Evolutionary conservation across 495 filamentous ascomycete genomes (phyloP).

Genomic region (Talaromyces trachyspermus): DNA sequence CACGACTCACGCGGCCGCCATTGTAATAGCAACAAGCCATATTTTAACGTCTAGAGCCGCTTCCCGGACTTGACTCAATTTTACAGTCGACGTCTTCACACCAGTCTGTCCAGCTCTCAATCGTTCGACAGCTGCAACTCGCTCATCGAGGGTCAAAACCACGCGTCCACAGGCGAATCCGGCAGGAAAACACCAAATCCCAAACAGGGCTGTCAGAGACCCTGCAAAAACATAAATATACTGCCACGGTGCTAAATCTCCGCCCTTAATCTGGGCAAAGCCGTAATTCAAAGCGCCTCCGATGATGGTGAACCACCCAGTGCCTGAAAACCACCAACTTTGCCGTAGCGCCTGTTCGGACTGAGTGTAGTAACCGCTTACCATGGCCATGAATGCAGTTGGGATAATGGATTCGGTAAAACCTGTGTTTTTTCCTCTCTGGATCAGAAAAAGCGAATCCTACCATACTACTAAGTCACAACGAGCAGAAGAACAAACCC

Average conservation of each 20-base stretch:
- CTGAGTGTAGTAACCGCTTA: conserved; percentile 61
- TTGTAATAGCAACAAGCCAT: conserved; percentile 50
- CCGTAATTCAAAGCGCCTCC: conserved; percentile 62
- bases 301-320: conserved; percentile 60
- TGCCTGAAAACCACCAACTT: conserved; percentile 62
- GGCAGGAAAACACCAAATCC: conserved; percentile 52
- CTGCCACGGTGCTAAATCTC: conserved; percentile 53
- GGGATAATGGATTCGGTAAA: conserved; percentile 62
- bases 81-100: conserved; percentile 45
- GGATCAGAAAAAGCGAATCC: conserved; percentile 1
- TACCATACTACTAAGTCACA: background rate
- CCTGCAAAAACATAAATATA: conserved; percentile 64
- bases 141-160: conserved; percentile 46
- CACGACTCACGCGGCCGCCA: conserved; percentile 42
- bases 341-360: conserved; percentile 59
- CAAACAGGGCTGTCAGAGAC: conserved; percentile 55
- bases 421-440: conserved; percentile 26
- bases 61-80: conserved; percentile 42
- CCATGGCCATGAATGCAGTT: conserved; percentile 60
- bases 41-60: conserved; percentile 41
- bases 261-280: conserved; percentile 55
- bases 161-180: conserved; percentile 45
- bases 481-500: conserved; percentile 15
- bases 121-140: conserved; percentile 47
- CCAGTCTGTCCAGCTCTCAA: conserved; percentile 46